Conservation (phyloP, 2,329 filamentous ascomycete genomes). For the Alternaria triticimaculans region DNA sequence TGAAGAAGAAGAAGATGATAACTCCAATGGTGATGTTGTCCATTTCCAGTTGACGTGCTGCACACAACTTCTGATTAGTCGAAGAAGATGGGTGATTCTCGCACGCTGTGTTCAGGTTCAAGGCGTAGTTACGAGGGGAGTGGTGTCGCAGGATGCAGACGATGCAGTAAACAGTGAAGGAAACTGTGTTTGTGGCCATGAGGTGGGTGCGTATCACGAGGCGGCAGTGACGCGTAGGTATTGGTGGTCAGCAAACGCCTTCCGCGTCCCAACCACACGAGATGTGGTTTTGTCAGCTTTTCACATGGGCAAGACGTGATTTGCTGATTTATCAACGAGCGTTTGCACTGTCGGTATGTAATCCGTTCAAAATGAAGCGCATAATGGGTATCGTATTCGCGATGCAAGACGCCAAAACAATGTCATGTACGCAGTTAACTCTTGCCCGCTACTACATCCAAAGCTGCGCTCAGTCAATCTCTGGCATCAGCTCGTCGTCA, state of each 20-base stretch:
- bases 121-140: not conserved
- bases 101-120: not conserved
- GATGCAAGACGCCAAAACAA: not conserved
- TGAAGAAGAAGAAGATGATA: slow-evolving; percentile 18
- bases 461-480: slow-evolving; percentile 22
- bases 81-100: accelerated
- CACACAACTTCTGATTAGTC: accelerated
- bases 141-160: not conserved
- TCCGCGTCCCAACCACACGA: not conserved
- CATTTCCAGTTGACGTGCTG: not conserved
- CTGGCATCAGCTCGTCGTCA: slow-evolving; percentile 34
- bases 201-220: not conserved
- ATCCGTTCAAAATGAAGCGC: not conserved
- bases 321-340: accelerated
- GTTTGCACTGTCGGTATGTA: accelerated
- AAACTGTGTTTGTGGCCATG: not conserved
- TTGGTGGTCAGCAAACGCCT: slow-evolving; percentile 3
- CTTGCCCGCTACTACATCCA: not conserved
- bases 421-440: not conserved
- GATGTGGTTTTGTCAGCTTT: not conserved
- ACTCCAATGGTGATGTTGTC: slow-evolving; percentile 12
- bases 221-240: not conserved
- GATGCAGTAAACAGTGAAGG: not conserved
- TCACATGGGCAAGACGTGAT: not conserved
- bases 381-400: slow-evolving; percentile 10